Base-by-base conservation (phyloP, 441 rosid genomes). In the Arabidopsis lyrata region DNA sequence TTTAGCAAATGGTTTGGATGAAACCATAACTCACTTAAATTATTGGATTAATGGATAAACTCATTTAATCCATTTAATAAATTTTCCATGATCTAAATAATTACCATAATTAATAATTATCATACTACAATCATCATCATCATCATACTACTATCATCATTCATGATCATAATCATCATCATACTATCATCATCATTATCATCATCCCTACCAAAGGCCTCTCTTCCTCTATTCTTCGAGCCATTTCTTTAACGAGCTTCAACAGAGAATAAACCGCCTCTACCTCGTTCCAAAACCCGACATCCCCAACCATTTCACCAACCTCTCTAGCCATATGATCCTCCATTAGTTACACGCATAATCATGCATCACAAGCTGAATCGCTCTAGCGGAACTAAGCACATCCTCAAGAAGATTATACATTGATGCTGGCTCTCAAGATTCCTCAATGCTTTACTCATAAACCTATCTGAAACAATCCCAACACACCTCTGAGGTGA, bases 381-480 rank as follows among this genome's bases (percentile, higher is more conserved):
- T 77, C 2, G 92, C 96, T 74, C 84, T 84, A 59, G 90, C 84
- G 1, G 96, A 89, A 78, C 69, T 80, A 80, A 87, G 71, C 49
- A 93, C 81, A 77, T 95, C 96, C 71, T 95, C 99, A 49, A 92
- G 66, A 86, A 90, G 80, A 52, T 81, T 73, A 80, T 70, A 86
- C 15, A 92, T 34, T 85, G 95, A 72, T 95, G 86, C 80, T 86
- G 96, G 72, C 79, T 82, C 87, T 95, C 99, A 68, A 95, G 85
- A 72, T 77, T 86, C 83, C 78, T 84, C 84, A 92, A 75, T 12
- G 99, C 99, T 80, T 88, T 90, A 29, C 74, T 62, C 83, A 87
- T 89, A 65, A 92, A 95, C 90, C 81, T 89, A 80, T 95, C 98
- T 0, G 98, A 88, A 66, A 95, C 95, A 62, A 95, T 89, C 18